phyloP scores from a whole-genome alignment of 2,329 filamentous ascomycete genomes.

The Chrysoporthe austroafricana region DNA sequence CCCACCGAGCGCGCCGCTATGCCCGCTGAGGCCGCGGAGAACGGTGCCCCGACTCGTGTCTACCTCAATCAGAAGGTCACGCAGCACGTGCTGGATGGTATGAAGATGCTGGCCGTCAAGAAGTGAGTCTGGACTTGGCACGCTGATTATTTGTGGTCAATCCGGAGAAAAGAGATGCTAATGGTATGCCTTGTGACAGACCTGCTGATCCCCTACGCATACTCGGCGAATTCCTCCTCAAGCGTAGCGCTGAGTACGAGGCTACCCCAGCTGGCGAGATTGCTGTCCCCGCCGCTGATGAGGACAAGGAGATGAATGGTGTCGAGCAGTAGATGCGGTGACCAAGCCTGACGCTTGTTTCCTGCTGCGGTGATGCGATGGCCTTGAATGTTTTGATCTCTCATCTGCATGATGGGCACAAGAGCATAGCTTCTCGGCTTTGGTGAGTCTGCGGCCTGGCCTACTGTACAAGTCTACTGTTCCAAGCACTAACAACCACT shows the following conservation, averaged over 20 bases:
- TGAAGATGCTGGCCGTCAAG: slow-evolving; percentile 73
- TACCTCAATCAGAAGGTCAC: slow-evolving; percentile 76
- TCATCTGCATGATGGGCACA: background rate
- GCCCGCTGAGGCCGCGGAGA: slow-evolving; percentile 62
- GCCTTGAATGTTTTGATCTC: background rate
- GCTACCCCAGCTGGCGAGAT: slow-evolving; percentile 18
- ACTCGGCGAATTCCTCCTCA: slow-evolving; percentile 71
- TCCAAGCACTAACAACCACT: background rate
- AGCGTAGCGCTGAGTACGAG: slow-evolving; percentile 69
- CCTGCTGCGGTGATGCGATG: background rate
- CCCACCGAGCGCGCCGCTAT: slow-evolving; percentile 56
- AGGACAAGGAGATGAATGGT: slow-evolving; percentile 20
- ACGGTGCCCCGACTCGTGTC: slow-evolving; percentile 70
- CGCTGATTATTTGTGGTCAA: background rate
- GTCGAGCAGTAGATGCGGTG: slow-evolving; percentile 10
- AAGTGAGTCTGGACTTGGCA: slow-evolving; percentile 57
- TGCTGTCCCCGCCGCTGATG: slow-evolving; percentile 9
- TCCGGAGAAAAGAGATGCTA: background rate
- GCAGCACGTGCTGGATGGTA: slow-evolving; percentile 69
- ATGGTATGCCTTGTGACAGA: slow-evolving; percentile 41
- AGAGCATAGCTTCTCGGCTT: background rate
- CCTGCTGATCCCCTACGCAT: slow-evolving; percentile 70
- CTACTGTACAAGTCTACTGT: background rate
- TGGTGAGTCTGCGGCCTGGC: background rate
- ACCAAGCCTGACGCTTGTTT: background rate